Base-by-base conservation (phyloP, 139 green algal species). In the Deuterostichococcus epilithicus region DNA sequence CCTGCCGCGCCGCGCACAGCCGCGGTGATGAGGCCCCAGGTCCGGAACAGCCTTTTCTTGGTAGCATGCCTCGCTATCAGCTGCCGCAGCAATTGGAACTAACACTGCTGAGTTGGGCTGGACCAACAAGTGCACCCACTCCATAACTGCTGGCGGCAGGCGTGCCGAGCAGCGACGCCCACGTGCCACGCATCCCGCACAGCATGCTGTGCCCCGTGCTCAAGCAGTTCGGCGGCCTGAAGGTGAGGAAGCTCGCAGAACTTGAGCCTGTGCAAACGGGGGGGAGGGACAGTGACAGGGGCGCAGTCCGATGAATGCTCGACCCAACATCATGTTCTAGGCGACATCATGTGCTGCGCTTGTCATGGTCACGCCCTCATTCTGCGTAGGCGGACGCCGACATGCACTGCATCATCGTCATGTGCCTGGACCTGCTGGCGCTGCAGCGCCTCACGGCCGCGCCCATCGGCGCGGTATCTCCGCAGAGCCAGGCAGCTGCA, bases 371-470 rank as follows among this genome's bases (percentile, higher is more conserved):
- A n/a, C n/a, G n/a, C n/a, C n/a, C n/a, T n/a, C n/a, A n/a, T n/a
- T n/a, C n/a, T n/a, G n/a, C n/a, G n/a, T 13, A 52, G 59, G 76
- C 68, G 26, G 70, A 73, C 25, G 69, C 76, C 32, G 52, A 74
- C n/a, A 76, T 77, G 76, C 52, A 76, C 52, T 73, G 35, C 45
- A 69, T 81, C 5, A 36, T 81, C 47, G 45, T 36, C 38, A 81
- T 81, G 76, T 76, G 69, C 59, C 76, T 81, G 32, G 70, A 81
- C 8, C 52, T 39, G 10, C 63, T 73, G 52, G 76, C 70, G n/a
- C 58, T 76, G 37, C 76, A 77, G 38, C 33, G 33, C 28, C 37
- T 77, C 52, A 18, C 63, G 28, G 15, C 23, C 25, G 34, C 70
- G 68, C 6, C 45, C 37, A 18, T 20, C 52, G 33, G 10, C 32